These are phyloP conservation scores for Carex sylvatica DNA, from an alignment of 202 grass and related monocot species.

Conservation along the genomic window DNA sequence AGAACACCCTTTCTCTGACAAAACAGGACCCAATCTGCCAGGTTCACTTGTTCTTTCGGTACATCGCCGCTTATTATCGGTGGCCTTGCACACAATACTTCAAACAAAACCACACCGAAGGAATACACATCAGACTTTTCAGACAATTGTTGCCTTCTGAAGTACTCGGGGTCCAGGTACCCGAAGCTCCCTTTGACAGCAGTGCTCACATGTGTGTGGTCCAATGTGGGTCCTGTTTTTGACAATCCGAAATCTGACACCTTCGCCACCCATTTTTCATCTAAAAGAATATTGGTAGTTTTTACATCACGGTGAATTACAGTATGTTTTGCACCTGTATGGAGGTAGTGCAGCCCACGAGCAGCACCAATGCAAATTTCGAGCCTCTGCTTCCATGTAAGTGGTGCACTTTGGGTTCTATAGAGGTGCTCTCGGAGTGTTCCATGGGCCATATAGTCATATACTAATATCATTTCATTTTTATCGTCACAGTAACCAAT, in stretches of 20 bases:
- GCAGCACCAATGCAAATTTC: slow-evolving; percentile 73
- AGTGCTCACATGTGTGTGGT: slow-evolving; percentile 34
- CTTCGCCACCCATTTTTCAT: slow-evolving; percentile 39
- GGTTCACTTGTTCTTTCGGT: background rate
- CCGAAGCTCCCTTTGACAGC: slow-evolving; percentile 78
- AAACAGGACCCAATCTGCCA: slow-evolving; percentile 48
- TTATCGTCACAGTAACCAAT: slow-evolving; percentile 66
- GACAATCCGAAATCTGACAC: slow-evolving; percentile 35
- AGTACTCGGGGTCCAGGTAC: slow-evolving; percentile 78
- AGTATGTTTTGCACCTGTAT: slow-evolving; percentile 40
- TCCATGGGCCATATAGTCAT: slow-evolving; percentile 17
- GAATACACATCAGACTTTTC: slow-evolving; percentile 78
- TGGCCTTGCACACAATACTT: slow-evolving; percentile 37
- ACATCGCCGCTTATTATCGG: background rate
- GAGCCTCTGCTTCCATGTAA: slow-evolving; percentile 35
- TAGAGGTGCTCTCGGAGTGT: slow-evolving; percentile 18
- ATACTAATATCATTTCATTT: slow-evolving; percentile 54
- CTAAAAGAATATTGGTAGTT: slow-evolving; percentile 33
- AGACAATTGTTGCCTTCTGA: slow-evolving; percentile 49
- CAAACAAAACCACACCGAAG: slow-evolving; percentile 42
- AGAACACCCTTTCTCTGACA: slow-evolving; percentile 28
- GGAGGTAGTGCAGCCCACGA: slow-evolving; percentile 65
- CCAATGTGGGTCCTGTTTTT: slow-evolving; percentile 9
- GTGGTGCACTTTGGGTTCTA: background rate
- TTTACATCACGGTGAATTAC: slow-evolving; percentile 35